A percentile compares a stretch with the other conserved stretches of the same genome.
Evolutionary conservation across 352 stramenopile genomes (phyloP).

Genomic region (Phytophthora europaea): DNA sequence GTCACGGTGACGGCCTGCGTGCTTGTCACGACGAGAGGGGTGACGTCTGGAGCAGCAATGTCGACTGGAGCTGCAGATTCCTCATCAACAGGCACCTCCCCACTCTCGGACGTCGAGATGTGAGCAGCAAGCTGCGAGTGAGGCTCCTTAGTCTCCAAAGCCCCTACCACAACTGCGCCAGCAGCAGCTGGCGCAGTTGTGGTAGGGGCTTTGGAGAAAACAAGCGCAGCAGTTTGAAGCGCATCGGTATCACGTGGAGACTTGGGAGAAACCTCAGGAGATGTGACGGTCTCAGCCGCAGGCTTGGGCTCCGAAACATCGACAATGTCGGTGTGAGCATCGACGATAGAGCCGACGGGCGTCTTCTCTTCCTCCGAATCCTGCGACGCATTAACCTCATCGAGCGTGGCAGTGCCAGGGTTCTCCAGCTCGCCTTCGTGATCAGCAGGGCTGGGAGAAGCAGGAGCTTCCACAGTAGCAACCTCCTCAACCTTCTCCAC

Average conservation of each 20-base stretch:
- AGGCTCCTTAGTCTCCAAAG: background rate
- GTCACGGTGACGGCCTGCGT: background rate
- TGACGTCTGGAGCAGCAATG: background rate
- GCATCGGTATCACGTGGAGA: constrained; percentile 2
- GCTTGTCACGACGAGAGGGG: background rate
- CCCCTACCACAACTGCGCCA: background rate
- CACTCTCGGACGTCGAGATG: background rate
- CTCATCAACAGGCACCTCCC: background rate
- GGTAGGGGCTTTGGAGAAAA: too few relatives aligned
- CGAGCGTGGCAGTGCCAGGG: background rate
- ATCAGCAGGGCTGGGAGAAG: background rate
- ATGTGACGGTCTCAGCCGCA: background rate
- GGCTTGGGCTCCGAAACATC: constrained; percentile 6
- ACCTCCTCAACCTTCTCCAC: constrained; percentile 6
- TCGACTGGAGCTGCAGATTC: background rate
- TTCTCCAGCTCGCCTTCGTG: constrained; percentile 2
- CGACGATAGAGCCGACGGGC: background rate
- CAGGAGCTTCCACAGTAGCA: background rate
- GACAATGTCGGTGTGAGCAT: background rate
- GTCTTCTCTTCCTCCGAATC: constrained; percentile 17
- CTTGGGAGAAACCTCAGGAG: background rate
- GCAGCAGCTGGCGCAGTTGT: background rate
- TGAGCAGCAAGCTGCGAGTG: background rate
- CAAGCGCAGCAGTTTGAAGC: background rate
- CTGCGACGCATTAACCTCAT: background rate